A percentile compares a stretch with the other conserved stretches of the same genome.
Evolutionary conservation across 2,329 filamentous ascomycete genomes (phyloP).

Genomic region (Dothideomycetes sp.): DNA sequence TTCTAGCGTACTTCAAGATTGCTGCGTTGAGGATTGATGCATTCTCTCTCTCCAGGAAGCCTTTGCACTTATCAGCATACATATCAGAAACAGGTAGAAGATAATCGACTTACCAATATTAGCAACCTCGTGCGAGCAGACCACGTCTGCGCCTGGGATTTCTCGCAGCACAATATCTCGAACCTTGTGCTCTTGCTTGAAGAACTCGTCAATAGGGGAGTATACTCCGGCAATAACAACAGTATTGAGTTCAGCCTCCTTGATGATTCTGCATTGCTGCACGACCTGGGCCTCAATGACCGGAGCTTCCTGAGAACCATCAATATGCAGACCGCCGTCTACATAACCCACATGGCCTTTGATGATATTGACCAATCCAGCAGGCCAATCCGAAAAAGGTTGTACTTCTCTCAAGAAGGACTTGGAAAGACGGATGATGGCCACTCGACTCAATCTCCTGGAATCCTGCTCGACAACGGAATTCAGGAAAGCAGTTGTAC

Average conservation of each 20-base stretch:
- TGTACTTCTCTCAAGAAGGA: slow-evolving; percentile 25
- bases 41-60: slow-evolving; percentile 44
- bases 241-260: slow-evolving; percentile 34
- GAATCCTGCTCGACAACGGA: slow-evolving; percentile 31
- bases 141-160: slow-evolving; percentile 40
- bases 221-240: slow-evolving; percentile 51
- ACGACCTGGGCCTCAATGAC: slow-evolving; percentile 38
- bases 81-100: background rate
- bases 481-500: slow-evolving; percentile 38
- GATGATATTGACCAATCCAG: slow-evolving; percentile 24
- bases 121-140: slow-evolving; percentile 43
- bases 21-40: slow-evolving; percentile 43
- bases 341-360: slow-evolving; percentile 32
- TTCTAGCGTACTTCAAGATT: slow-evolving; percentile 38
- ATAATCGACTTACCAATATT: slow-evolving; percentile 25
- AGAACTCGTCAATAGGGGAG: slow-evolving; percentile 47
- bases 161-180: slow-evolving; percentile 40
- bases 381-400: slow-evolving; percentile 25
- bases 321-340: slow-evolving; percentile 41
- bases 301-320: slow-evolving; percentile 34
- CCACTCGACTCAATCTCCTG: slow-evolving; percentile 42
- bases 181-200: slow-evolving; percentile 44
- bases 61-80: slow-evolving; percentile 16
- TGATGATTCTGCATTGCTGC: slow-evolving; percentile 35
- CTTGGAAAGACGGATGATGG: slow-evolving; percentile 37